Evolutionary conservation across 2,329 filamentous ascomycete species (phyloP).

Genomic region (Emergomyces pasteurianus): DNA sequence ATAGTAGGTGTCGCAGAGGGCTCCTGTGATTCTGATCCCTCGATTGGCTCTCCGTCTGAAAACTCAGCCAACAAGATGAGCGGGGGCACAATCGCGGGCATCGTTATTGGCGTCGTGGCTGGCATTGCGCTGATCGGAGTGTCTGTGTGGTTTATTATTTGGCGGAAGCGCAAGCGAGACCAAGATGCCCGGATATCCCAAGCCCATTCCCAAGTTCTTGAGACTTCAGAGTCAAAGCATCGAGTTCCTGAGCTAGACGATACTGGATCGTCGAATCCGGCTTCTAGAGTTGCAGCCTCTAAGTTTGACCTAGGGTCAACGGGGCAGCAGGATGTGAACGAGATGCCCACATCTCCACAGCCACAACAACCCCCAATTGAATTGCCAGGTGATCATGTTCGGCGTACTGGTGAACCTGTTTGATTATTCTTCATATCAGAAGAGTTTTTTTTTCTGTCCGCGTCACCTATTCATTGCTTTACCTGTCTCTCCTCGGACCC

Average conservation of each 20-base stretch:
- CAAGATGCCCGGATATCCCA: neutral
- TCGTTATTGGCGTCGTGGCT: conserved; percentile 4
- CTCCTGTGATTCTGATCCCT: neutral
- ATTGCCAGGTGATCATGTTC: neutral
- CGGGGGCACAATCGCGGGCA: conserved; percentile 5
- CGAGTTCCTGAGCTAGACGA: neutral
- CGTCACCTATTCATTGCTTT: neutral
- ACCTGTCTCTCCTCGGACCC: too few relatives aligned
- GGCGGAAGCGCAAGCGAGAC: neutral
- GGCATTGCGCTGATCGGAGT: neutral
- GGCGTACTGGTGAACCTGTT: neutral
- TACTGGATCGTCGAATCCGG: neutral
- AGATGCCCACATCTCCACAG: neutral
- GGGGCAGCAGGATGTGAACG: neutral
- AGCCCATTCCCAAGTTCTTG: neutral
- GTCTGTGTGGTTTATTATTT: neutral
- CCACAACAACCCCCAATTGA: neutral
- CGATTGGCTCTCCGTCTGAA: neutral
- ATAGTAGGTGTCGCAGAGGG: conserved; percentile 10
- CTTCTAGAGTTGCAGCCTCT: neutral
- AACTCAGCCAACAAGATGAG: neutral
- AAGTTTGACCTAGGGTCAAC: neutral
- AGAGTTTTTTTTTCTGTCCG: neutral
- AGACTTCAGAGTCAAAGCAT: neutral
- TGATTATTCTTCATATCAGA: neutral